These are phyloP conservation scores for Chaetomium sp. DNA, from an alignment of 2,329 filamentous ascomycete genomes.

Conservation along the genomic window DNA sequence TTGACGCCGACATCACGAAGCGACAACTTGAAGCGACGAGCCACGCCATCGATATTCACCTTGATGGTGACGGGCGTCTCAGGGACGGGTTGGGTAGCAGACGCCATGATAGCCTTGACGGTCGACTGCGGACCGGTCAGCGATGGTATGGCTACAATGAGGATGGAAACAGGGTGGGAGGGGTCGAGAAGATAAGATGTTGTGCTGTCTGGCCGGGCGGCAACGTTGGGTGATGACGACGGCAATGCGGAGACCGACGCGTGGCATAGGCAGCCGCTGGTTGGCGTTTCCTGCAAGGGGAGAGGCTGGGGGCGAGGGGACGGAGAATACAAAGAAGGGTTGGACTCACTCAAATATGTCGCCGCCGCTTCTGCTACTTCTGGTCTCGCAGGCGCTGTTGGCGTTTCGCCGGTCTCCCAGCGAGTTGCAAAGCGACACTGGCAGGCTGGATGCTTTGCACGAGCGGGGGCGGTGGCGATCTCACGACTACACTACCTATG, in stretches of 20 bases:
- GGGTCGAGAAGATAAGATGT: neutral
- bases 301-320: neutral
- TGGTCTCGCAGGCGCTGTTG: too few species aligned
- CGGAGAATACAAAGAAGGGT: neutral
- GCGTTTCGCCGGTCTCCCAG: neutral
- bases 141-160: neutral
- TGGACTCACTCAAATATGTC: constrained; percentile 9
- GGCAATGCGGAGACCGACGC: constrained; percentile 7
- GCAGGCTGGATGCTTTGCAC: neutral
- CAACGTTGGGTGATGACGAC: constrained; percentile 8
- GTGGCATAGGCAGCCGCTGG: constrained; percentile 9
- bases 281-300: constrained; percentile 7
- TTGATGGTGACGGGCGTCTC: constrained; percentile 82
- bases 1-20: constrained; percentile 73
- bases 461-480: neutral
- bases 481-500: too few species aligned
- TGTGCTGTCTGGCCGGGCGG: neutral
- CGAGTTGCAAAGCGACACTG: neutral
- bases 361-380: too few species aligned
- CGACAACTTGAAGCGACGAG: constrained; percentile 81
- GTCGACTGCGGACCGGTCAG: neutral
- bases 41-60: constrained; percentile 67
- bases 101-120: constrained; percentile 30
- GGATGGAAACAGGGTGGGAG: neutral
- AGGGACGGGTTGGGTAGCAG: constrained; percentile 34